These are phyloP conservation scores for Magnaporthales sp. DNA, from an alignment of 2,329 filamentous ascomycete species.

Conservation along the genomic window DNA sequence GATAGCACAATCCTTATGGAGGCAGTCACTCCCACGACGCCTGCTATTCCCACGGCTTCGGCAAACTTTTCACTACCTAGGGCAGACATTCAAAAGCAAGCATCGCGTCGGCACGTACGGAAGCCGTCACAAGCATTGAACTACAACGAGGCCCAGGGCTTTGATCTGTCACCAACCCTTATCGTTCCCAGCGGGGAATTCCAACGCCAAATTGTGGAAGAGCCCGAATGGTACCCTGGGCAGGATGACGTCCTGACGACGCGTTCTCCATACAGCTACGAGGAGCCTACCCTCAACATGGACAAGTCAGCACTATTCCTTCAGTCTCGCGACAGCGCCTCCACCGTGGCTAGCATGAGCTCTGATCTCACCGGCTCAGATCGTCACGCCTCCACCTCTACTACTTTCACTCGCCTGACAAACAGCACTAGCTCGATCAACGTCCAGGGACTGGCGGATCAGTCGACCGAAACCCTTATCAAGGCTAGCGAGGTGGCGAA, in stretches of 20 bases:
- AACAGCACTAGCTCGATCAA: conserved; percentile 38
- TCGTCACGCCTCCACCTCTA: conserved; percentile 45
- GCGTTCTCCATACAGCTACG: conserved; percentile 22
- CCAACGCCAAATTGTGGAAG: conserved; percentile 37
- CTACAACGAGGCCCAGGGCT: conserved; percentile 51
- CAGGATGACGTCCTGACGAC: conserved; percentile 22
- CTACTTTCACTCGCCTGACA: conserved; percentile 45
- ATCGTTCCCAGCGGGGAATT: conserved; percentile 50
- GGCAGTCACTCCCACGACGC: conserved; percentile 33
- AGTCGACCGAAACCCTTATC: conserved; percentile 8
- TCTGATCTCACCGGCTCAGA: conserved; percentile 38
- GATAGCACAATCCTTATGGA: conserved; percentile 19
- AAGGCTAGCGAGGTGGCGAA: conserved; percentile 7
- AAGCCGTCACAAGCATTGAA: conserved; percentile 40
- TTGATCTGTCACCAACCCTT: conserved; percentile 52
- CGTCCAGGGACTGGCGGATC: conserved; percentile 17
- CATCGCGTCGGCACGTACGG: conserved; percentile 22
- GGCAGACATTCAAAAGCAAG: conserved; percentile 12
- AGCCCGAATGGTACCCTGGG: conserved; percentile 21
- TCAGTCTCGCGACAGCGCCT: conserved; percentile 42
- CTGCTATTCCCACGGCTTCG: conserved; percentile 17
- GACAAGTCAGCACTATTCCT: conserved; percentile 22
- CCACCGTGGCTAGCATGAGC: conserved; percentile 41
- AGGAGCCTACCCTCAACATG: conserved; percentile 25
- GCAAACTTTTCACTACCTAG: conserved; percentile 6